Evolutionary conservation across 2,329 filamentous ascomycete genomes (phyloP), one percentile per base, ranked within the genome.

Genomic region (Colletotrichum neosansevieriae): DNA sequence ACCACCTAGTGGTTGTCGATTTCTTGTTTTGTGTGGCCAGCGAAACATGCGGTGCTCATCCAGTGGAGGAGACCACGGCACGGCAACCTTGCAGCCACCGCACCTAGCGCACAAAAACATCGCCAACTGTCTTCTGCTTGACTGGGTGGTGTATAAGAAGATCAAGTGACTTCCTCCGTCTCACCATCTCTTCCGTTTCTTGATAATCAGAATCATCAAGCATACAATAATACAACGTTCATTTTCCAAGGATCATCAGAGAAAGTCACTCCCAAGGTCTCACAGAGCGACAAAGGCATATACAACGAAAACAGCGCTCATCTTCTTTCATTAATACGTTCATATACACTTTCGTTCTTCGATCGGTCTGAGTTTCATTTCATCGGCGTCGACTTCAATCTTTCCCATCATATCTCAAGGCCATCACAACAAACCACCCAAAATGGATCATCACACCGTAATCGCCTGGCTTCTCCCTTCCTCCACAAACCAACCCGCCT

Each of bases 381-480:
- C 40, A 54, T 42, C 42, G 40, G 32, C 47, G 19, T 32, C 42
- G 13, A 36, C 19, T 11, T 51, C 38, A 40, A 6, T 40, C 40
- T 24, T 17, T 5, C 38, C 10, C 13, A 3, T 50, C 36, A 17
- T 15, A 34, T 32, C n/a, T 29, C 38, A 19, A 65, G 7, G 32
- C 49, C 36, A 9, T 29, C 51, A 63, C 54, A 69, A 42, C 40
- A 32, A 21, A 58, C 13, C 24, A 34, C 12, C 11, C 13, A 49
- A 24, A 29, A 69, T 69, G 67, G 63, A 69, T 32, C 50, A 57
- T 29, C 32, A 64, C 47, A 70, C 63, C 70, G 60, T 67, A 49
- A 71, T 71, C 57, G 70, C 68, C 24, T 71, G 70, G 70, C 58
- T 71, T 15, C 57, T 71, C 19, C 70, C 70, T 10, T 64, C 70